Base-by-base conservation (phyloP, 805 yeast genomes). In the Monosporozyma servazzii region DNA sequence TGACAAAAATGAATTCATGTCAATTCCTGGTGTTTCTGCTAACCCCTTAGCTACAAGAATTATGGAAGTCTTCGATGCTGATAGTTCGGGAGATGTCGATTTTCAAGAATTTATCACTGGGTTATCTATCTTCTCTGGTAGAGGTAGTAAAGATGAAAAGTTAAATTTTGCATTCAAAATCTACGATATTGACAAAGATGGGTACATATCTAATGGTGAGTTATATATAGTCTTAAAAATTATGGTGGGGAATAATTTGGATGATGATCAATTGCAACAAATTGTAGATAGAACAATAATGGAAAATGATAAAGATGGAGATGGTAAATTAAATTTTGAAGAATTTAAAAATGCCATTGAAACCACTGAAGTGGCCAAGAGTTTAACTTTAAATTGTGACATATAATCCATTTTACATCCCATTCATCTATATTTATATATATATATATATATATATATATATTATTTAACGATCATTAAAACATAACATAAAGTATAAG, bases 181-280 rank as follows among this genome's bases (percentile, higher is more conserved):
- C 18, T 93, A 93, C 64, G 99, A 93, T 65, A 88, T 93, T 56
- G 99, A 93, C 68, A 77, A 88, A 51, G 99, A 93, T 65, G 99
- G 99, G 0, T 89, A 64, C 65, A 88, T 93, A 37, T 90, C 97
- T 2, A 91, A 91, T 64, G 99, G 99, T 23, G 99, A 93, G 69
- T 69, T 93, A 51, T 93, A 84, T 62, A 75, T 91, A 41, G 98
- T 93, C 41, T 74, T 93, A 71, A 87, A 93, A 69, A 86, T 88
- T 80, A 93, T 93, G 99, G 99, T 95, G 27, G 99, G 98, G 1
- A 84, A 81, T 58, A 89, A 93, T 62, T 71, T 95, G 52, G 84
- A 81, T 55, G 95, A 87, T 53, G 81, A 80, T 27, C 96, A 93
- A 62, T 75, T 93, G 51, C 99, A 93, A 67, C 98, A 95, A 68